Conservation (phyloP, 768 basidiomycete species). For the Austroboletus festivus region DNA sequence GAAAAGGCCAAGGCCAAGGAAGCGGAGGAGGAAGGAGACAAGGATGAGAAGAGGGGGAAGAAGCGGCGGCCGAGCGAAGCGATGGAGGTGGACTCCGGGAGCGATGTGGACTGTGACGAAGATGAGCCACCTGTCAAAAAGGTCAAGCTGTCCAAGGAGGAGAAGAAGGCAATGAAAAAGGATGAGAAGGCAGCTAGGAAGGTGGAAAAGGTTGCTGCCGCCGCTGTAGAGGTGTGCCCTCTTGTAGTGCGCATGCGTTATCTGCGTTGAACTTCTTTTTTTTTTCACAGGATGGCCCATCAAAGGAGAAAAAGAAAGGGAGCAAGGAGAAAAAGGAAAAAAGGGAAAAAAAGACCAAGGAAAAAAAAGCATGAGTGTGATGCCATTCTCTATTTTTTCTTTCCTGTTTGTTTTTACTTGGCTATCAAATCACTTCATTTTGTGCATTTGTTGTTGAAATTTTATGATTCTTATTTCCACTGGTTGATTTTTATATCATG, state of each 20-base stretch:
- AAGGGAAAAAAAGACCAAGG: constrained; percentile 42
- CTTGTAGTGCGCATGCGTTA: background rate
- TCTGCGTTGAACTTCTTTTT: background rate
- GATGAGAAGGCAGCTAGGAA: constrained; percentile 67
- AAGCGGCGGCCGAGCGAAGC: constrained; percentile 67
- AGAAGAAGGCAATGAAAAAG: constrained; percentile 83
- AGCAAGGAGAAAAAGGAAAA: constrained; percentile 38
- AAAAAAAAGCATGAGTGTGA: constrained; percentile 42
- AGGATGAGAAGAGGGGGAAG: constrained; percentile 42
- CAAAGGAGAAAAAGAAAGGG: constrained; percentile 39
- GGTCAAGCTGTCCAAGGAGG: constrained; percentile 76
- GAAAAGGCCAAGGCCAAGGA: background rate
- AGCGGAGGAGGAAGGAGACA: background rate
- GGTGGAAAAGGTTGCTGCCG: constrained; percentile 35
- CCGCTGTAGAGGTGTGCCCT: constrained; percentile 33
- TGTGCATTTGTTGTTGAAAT: no score
- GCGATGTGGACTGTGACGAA: constrained; percentile 34
- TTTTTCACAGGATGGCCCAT: constrained; percentile 28
- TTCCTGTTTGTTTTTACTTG: no score
- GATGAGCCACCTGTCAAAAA: constrained; percentile 62
- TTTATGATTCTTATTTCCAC: no score
- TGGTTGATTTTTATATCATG: no score
- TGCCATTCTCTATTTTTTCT: background rate
- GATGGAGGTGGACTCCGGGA: constrained; percentile 60
- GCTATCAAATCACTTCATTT: no score